A percentile compares a stretch with the other conserved stretches of the same genome.
phyloP scores from a whole-genome alignment of 768 basidiomycete species.

The Polyporus arcularius region DNA sequence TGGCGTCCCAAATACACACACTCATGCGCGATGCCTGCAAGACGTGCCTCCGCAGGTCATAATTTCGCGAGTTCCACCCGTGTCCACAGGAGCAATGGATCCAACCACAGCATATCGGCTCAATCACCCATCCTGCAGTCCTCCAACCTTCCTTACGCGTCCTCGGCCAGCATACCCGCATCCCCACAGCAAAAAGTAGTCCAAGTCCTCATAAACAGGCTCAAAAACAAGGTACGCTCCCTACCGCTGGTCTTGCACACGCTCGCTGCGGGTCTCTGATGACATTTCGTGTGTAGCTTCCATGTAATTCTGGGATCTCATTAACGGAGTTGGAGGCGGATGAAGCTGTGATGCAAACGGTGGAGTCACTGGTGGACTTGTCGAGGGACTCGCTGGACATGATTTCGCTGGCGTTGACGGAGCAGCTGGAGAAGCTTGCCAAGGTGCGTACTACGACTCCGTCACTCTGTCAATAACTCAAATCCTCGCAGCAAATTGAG shows the following conservation, averaged over 20 bases:
- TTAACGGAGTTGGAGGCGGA: slow-evolving; percentile 77
- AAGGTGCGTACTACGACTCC: slow-evolving; percentile 49
- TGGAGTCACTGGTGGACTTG: slow-evolving; percentile 79
- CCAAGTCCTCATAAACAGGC: slow-evolving; percentile 73
- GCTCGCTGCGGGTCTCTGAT: neutral
- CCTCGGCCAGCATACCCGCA: slow-evolving; percentile 29
- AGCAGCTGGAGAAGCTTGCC: slow-evolving; percentile 74
- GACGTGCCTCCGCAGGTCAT: slow-evolving; percentile 62
- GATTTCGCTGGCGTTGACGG: slow-evolving; percentile 76
- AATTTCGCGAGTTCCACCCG: slow-evolving; percentile 41
- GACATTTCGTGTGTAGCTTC: slow-evolving; percentile 54
- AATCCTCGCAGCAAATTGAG: slow-evolving; percentile 50
- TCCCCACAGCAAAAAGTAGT: slow-evolving; percentile 84
- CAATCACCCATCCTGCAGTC: slow-evolving; percentile 16
- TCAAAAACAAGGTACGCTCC: slow-evolving; percentile 73
- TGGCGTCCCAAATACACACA: slow-evolving; percentile 20
- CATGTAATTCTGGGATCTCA: slow-evolving; percentile 77
- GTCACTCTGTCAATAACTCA: neutral
- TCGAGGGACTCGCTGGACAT: slow-evolving; percentile 76
- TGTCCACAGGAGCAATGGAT: slow-evolving; percentile 65
- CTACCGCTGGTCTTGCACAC: neutral
- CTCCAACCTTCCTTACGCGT: slow-evolving; percentile 34
- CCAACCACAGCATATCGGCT: slow-evolving; percentile 35
- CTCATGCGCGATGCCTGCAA: slow-evolving; percentile 45
- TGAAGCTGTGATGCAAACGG: slow-evolving; percentile 69